Evolutionary conservation across 108 stramenopile species (phyloP).

Genomic region (Epithemia pelagica): DNA sequence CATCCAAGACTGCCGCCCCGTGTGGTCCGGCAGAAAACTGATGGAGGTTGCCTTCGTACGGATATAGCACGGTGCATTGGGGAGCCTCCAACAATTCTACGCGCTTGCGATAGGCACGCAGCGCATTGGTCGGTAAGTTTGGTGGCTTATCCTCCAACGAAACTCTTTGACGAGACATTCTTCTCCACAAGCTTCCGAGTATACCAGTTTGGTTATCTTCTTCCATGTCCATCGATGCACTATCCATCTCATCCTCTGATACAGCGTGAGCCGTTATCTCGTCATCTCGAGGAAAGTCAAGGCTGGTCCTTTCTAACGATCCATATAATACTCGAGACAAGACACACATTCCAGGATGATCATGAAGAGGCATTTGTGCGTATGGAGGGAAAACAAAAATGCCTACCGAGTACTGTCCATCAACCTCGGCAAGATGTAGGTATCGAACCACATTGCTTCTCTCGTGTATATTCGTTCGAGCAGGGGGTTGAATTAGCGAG

Average conservation of each 20-base stretch:
- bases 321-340: constrained; percentile 85
- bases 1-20: constrained; percentile 90
- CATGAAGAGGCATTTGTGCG: constrained; percentile 86
- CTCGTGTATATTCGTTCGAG: no score
- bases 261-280: no score
- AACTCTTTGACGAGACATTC: background rate
- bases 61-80: constrained; percentile 60
- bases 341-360: constrained; percentile 94
- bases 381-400: constrained; percentile 91
- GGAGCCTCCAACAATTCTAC: constrained; percentile 60
- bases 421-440: constrained; percentile 73
- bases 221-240: background rate
- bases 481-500: background rate
- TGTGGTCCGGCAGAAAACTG: constrained; percentile 82
- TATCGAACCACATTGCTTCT: constrained; percentile 64
- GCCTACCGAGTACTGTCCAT: constrained; percentile 70
- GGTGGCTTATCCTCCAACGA: background rate
- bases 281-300: constrained; percentile 58
- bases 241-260: constrained; percentile 2
- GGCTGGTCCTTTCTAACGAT: constrained; percentile 59
- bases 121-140: constrained; percentile 31
- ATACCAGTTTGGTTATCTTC: background rate
- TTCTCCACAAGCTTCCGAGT: background rate
- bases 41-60: constrained; percentile 86
- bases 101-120: constrained; percentile 32